These are phyloP conservation scores for Chionographis japonica DNA, from an alignment of 106 monocot species.

Conservation along the genomic window DNA sequence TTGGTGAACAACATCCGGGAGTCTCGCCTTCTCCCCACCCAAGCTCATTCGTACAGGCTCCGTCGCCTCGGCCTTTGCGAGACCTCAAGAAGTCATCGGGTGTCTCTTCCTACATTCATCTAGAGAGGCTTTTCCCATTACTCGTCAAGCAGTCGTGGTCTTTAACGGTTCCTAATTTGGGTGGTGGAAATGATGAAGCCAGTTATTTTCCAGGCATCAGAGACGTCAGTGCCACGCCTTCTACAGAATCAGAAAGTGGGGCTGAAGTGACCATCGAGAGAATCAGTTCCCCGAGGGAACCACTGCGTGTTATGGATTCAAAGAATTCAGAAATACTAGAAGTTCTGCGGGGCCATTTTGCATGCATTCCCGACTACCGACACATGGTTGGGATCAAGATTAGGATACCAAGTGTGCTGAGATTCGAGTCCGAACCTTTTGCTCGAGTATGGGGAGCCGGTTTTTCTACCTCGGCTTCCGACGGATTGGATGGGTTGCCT, in stretches of 20 bases:
- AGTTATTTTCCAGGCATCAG: constrained; percentile 23
- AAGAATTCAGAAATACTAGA: constrained; percentile 52
- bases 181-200: constrained; percentile 18
- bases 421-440: constrained; percentile 66
- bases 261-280: constrained; percentile 14
- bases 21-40: constrained; percentile 55
- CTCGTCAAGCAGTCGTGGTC: constrained; percentile 90
- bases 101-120: constrained; percentile 60
- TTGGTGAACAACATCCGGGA: constrained; percentile 48
- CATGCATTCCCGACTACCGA: constrained; percentile 66
- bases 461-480: constrained; percentile 22
- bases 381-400: constrained; percentile 71
- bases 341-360: constrained; percentile 64
- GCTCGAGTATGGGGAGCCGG: constrained; percentile 38
- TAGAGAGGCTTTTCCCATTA: constrained; percentile 51
- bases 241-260: constrained; percentile 14
- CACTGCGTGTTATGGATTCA: constrained; percentile 66
- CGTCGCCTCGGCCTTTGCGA: constrained; percentile 38
- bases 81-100: constrained; percentile 37
- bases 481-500: constrained; percentile 42
- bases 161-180: constrained; percentile 45
- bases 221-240: constrained; percentile 17
- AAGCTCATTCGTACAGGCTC: constrained; percentile 51
- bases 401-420: constrained; percentile 65
- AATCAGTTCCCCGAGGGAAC: constrained; percentile 31